phyloP scores from a whole-genome alignment of 75 land plant species.

The Sequoia sempervirens region DNA sequence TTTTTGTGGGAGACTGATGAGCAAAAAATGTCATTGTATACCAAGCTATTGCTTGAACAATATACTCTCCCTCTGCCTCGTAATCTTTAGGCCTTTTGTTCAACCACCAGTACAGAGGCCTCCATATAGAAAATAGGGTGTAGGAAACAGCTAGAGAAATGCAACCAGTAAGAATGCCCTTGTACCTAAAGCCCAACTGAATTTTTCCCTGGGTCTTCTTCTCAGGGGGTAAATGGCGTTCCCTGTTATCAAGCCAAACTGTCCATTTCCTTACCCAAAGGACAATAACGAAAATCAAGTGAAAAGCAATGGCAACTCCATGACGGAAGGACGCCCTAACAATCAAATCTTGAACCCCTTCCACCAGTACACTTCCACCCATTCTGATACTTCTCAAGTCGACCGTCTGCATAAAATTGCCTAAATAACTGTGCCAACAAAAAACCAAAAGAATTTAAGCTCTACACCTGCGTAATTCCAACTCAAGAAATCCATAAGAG shows the following conservation, averaged over 20 bases:
- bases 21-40: neutral
- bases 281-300: neutral
- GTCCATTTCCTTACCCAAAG: neutral
- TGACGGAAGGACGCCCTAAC: neutral
- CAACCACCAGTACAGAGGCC: conserved; percentile 3
- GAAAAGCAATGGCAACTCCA: neutral
- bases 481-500: too few species aligned
- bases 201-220: neutral
- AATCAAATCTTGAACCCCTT: neutral
- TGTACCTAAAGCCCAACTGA: neutral
- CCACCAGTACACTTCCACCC: neutral
- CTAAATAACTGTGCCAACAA: neutral
- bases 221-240: neutral
- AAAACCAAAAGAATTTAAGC: neutral
- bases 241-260: neutral
- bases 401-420: neutral
- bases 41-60: conserved; percentile 10
- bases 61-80: neutral
- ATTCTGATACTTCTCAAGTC: neutral
- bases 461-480: neutral
- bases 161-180: neutral
- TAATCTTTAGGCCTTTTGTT: neutral
- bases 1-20: neutral
- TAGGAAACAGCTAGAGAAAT: conserved; percentile 1
- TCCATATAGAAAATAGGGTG: neutral